phyloP scores from a whole-genome alignment of 805 yeast species.

The Maudiozyma pseudohumilis region DNA sequence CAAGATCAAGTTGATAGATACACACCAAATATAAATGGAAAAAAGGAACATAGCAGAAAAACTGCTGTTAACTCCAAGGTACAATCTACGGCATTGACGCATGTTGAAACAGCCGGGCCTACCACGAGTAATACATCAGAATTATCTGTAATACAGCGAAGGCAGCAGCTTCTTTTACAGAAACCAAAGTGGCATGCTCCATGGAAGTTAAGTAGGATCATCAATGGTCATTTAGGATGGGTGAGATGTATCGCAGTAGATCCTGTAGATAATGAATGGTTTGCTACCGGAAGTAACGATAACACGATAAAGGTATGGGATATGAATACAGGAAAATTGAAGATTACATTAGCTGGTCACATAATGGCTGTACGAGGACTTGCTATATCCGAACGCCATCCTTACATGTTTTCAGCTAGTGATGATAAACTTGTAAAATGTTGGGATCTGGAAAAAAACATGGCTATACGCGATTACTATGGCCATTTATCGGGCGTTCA shows the following conservation, averaged over 20 bases:
- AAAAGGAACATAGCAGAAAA: neutral
- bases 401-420: constrained; percentile 83
- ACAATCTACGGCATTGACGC: neutral
- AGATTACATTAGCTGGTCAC: constrained; percentile 80
- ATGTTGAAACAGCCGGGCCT: too few species aligned
- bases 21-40: too few species aligned
- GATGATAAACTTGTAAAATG: constrained; percentile 90
- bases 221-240: constrained; percentile 92
- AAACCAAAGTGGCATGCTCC: constrained; percentile 42
- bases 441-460: constrained; percentile 90
- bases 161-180: constrained; percentile 13
- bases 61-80: neutral
- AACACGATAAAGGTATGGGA: constrained; percentile 89
- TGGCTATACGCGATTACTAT: constrained; percentile 75
- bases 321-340: constrained; percentile 56
- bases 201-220: constrained; percentile 65
- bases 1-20: constrained; percentile 19
- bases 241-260: constrained; percentile 74
- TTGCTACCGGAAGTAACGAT: constrained; percentile 86
- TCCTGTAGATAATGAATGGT: constrained; percentile 75
- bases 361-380: constrained; percentile 79
- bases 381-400: constrained; percentile 62
- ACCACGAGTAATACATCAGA: neutral
- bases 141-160: constrained; percentile 18
- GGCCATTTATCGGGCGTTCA: constrained; percentile 91